Evolutionary conservation across 352 stramenopile genomes (phyloP).

Genomic region (Globisporangium nodosum): DNA sequence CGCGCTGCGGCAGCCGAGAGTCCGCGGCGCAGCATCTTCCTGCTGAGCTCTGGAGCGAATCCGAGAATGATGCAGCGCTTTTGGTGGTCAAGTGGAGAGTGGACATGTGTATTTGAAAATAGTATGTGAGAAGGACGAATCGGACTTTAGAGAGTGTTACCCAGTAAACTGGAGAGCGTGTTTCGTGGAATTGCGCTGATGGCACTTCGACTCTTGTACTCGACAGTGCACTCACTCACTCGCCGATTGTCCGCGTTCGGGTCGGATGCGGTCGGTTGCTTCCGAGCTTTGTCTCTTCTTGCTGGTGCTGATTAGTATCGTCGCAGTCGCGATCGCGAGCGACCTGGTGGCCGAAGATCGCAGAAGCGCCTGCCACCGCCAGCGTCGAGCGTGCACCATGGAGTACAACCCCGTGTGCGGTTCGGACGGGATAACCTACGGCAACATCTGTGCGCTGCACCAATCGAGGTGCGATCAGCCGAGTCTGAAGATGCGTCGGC

Average conservation of each 20-base stretch:
- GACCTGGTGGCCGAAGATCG: neutral
- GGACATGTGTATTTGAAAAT: neutral
- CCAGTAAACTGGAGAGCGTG: neutral
- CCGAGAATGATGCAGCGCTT: neutral
- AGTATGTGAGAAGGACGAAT: neutral
- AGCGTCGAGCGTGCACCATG: neutral
- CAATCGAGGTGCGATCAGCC: neutral
- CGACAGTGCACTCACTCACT: neutral
- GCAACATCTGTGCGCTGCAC: constrained; percentile 1
- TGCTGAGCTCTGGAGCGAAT: neutral
- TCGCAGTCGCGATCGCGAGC: neutral
- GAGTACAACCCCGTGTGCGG: constrained; percentile 7
- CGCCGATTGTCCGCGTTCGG: neutral
- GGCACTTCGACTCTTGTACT: neutral
- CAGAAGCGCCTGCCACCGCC: neutral
- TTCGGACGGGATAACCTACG: constrained; percentile 4
- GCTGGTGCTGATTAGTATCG: neutral
- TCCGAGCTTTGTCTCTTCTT: neutral
- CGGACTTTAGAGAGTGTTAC: neutral
- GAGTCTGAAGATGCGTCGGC: neutral
- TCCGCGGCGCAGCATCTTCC: constrained; percentile 9
- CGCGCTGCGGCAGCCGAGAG: neutral
- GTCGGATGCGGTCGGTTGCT: neutral
- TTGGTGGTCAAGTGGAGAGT: neutral
- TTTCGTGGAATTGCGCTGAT: neutral